Evolutionary conservation across 208 protist genomes (phyloP).

Genomic region (Leishmania martiniquensis): DNA sequence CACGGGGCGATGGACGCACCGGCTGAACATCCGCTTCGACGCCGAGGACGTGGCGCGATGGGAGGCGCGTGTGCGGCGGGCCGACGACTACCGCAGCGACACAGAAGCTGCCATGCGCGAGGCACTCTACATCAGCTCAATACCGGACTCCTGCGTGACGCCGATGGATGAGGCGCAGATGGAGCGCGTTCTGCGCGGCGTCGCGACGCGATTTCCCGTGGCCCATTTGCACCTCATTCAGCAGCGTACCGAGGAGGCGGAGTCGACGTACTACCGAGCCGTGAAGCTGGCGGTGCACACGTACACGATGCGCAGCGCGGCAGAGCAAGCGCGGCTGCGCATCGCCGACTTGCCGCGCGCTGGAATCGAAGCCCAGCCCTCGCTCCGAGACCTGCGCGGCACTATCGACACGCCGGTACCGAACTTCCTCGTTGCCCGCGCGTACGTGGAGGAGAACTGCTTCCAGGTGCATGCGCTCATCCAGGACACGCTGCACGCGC

Average conservation of each 20-base stretch:
- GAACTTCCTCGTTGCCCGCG: slow-evolving; percentile 64
- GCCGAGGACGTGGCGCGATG: slow-evolving; percentile 74
- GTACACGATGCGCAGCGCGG: slow-evolving; percentile 63
- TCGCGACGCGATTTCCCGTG: slow-evolving; percentile 80
- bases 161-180: slow-evolving; percentile 85
- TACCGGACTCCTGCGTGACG: slow-evolving; percentile 55
- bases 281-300: slow-evolving; percentile 81
- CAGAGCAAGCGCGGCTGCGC: slow-evolving; percentile 68
- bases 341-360: slow-evolving; percentile 28
- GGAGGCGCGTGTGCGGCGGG: slow-evolving; percentile 72
- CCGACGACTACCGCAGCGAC: slow-evolving; percentile 70
- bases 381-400: slow-evolving; percentile 62
- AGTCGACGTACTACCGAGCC: slow-evolving; percentile 80
- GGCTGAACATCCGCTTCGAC: slow-evolving; percentile 93
- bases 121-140: slow-evolving; percentile 74
- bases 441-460: slow-evolving; percentile 85
- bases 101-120: slow-evolving; percentile 80
- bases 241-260: slow-evolving; percentile 68
- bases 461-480: slow-evolving; percentile 90
- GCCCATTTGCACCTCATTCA: slow-evolving; percentile 78
- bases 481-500: slow-evolving; percentile 74
- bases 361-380: slow-evolving; percentile 36
- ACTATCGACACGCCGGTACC: slow-evolving; percentile 86
- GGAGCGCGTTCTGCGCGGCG: slow-evolving; percentile 81
- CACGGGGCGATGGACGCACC: slow-evolving; percentile 81